Evolutionary conservation across 768 basidiomycete species (phyloP).

Genomic region (Tylopilus balloui): DNA sequence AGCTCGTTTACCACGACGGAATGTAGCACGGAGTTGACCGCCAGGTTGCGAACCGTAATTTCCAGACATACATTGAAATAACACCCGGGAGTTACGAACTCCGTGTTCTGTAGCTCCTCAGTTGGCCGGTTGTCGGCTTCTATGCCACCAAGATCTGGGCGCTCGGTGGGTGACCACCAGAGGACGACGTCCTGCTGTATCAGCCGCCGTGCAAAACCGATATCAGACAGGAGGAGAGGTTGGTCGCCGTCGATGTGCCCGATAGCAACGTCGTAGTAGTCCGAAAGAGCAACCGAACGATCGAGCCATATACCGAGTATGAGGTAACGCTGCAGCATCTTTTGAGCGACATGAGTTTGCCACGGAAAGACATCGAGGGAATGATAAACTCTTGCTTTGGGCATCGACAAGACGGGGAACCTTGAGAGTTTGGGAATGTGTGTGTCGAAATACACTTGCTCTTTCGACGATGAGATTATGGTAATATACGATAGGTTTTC

Average conservation of each 20-base stretch:
- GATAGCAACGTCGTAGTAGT: slow-evolving; percentile 89
- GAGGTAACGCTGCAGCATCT: slow-evolving; percentile 83
- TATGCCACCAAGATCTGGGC: slow-evolving; percentile 89
- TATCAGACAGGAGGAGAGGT: slow-evolving; percentile 80
- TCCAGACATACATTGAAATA: slow-evolving; percentile 94
- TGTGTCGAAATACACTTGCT: slow-evolving; percentile 76
- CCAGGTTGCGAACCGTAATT: slow-evolving; percentile 84
- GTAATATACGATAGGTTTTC: slow-evolving; percentile 72
- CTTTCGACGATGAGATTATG: slow-evolving; percentile 82
- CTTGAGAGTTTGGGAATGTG: slow-evolving; percentile 65
- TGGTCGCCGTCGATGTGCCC: slow-evolving; percentile 92
- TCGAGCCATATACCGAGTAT: slow-evolving; percentile 83
- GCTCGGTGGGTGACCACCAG: slow-evolving; percentile 93
- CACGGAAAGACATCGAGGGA: slow-evolving; percentile 82
- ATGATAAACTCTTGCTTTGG: slow-evolving; percentile 70
- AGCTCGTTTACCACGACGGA: slow-evolving; percentile 95
- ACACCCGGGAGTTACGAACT: slow-evolving; percentile 79
- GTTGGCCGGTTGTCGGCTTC: slow-evolving; percentile 78
- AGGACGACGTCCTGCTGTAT: slow-evolving; percentile 85
- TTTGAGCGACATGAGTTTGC: slow-evolving; percentile 77
- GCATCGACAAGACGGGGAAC: slow-evolving; percentile 87
- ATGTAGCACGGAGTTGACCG: slow-evolving; percentile 90
- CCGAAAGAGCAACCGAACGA: slow-evolving; percentile 70
- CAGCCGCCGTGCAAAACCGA: slow-evolving; percentile 86
- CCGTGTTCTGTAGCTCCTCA: slow-evolving; percentile 79